Evolutionary conservation across 129 eudicot genomes (phyloP), one percentile per base, ranked within the genome.

Genomic region (Pittosporum tobira): DNA sequence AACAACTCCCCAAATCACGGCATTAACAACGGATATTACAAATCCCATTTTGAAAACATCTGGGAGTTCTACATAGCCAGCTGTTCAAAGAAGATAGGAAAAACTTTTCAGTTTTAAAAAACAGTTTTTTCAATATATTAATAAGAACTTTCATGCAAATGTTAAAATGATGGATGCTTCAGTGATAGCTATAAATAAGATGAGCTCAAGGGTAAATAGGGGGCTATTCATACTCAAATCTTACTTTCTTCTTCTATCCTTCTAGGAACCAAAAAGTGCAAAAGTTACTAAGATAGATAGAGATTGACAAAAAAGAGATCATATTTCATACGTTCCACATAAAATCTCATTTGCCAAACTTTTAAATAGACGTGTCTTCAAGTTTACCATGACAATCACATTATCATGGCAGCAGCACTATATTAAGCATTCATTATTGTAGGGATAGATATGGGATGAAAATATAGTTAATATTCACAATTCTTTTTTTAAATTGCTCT

Each of bases 41-140:
- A 90, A 83, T 52, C 97, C 95, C 9, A 72, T 42, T 62, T 63
- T 90, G 72, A 85, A 90, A 22, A 90, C 75, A 69, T 90, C 97
- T 9, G 94, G 97, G 48, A 90, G 95, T 66, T 90, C 94, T 40
- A 90, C 81, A 47, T 90, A 84, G 37, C 96, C 96, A 36, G 91
- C 91, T 84, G 87, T 73, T 56, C 26, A 63, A 73, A 57, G 37
- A 61, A 67, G 40, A 31, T 51, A 50, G 52, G 16, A 50, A 59
- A 57, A 51, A 42, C 53, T 18, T 59, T 42, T 73, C 67, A 66
- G 59, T 58, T 36, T 26, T 57, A 34, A 16, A 12, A 42, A 6
- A 42, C 10, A 59, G 44, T 2, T 21, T 29, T 13, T 24, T 16
- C 27, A 12, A 34, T 4, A 16, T 19, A 11, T 18, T 19, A 48